Evolutionary conservation across 2,329 filamentous ascomycete genomes (phyloP).

Genomic region (Immersiporthe knoxdaviesiana): DNA sequence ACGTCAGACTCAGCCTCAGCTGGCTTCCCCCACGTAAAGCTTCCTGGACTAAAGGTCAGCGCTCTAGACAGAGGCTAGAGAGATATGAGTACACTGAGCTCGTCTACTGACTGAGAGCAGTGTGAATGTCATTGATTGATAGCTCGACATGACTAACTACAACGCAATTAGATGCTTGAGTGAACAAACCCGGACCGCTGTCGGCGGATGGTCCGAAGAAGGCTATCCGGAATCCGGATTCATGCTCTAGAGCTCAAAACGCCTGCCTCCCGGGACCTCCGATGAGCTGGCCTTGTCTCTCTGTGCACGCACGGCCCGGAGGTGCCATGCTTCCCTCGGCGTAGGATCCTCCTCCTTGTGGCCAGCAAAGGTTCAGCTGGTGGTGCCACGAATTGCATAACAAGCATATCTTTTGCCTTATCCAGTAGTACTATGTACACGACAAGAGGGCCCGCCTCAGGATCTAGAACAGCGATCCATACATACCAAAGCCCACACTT

Average conservation of each 20-base stretch:
- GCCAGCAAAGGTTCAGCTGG: neutral
- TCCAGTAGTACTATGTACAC: neutral
- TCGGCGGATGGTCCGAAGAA: neutral
- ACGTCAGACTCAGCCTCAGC: neutral
- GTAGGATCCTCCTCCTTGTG: neutral
- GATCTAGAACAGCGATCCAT: neutral
- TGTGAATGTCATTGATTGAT: no score
- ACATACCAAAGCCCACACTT: neutral
- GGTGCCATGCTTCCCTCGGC: neutral
- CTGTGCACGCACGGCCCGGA: neutral
- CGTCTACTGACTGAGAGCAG: neutral
- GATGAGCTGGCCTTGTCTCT: neutral
- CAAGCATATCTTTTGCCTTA: neutral
- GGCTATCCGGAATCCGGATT: neutral
- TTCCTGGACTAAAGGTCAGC: neutral
- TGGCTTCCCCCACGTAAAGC: neutral
- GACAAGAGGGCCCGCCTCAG: neutral
- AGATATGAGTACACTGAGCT: neutral
- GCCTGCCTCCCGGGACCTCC: neutral
- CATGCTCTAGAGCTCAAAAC: neutral
- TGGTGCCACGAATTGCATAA: neutral
- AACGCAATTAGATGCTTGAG: neutral
- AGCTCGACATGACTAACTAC: neutral
- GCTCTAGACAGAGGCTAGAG: neutral
- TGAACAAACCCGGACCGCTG: neutral